Base-by-base conservation (phyloP, 2,329 filamentous ascomycete genomes). In the Paraphoma chrysanthemicola region DNA sequence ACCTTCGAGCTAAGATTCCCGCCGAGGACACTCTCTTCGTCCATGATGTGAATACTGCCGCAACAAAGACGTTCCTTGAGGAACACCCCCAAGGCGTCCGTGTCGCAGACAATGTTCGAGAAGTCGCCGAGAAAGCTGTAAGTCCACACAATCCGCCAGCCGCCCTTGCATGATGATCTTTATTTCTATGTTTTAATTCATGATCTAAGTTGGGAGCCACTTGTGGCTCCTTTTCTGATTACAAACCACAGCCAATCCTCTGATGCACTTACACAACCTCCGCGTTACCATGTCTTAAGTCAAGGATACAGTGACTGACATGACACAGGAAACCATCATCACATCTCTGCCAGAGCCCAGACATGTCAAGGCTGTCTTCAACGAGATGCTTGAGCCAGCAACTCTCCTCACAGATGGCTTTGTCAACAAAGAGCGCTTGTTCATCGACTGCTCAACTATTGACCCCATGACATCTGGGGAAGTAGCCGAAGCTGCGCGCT, bases 401-500 rank as follows among this genome's bases (percentile, higher is more conserved):
- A 80, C 77, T 6, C 81, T 88, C 5, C 80, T 84, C 6, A 77
- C 76, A 31, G 70, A 82, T 17, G 73, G 79, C 1, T 74, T 83
- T 0, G 65, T 81, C 2, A 79, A 81, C 41, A 84, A 83, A 48
- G 81, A 89, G 55, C 88, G 93, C 39, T 80, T 97, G 55, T 97
- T 96, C 77, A 95, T 99, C 72, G 95, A 99, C 77, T 94, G 91
- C 77, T 98, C 94, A 3, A 99, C 95, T 14, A 98, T 99, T 72
- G 95, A 98, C 77, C 93, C 93, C 0, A 87, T 88, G 31, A 92
- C 93, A 2, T 97, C 93, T 1, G 87, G 87, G 39, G 85, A 88
- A 63, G 89, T 98, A 5, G 92, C 93, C 18, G 82, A 87, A 58
- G 83, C 85, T 23, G 88, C 96, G 1, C 85, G 82, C 54, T 85